Percentiles rank a stretch among this genome's conserved stretches.
Evolutionary conservation across 352 stramenopile species (phyloP).

Genomic region (Halophytophthora polymorphica): DNA sequence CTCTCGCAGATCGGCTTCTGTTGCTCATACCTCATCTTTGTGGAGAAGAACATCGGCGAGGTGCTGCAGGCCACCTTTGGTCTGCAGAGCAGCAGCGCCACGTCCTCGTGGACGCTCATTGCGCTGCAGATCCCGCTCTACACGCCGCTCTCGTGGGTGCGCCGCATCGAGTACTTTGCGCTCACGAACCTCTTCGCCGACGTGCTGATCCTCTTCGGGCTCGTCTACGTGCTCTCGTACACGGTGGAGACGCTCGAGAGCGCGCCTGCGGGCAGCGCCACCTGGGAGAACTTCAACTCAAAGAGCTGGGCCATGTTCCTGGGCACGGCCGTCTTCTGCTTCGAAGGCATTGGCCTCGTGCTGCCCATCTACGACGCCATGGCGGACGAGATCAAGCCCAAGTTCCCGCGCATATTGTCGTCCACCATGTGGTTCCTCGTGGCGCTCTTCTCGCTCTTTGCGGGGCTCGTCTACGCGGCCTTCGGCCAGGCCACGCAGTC

Average conservation of each 20-base stretch:
- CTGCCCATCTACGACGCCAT: slow-evolving; percentile 69
- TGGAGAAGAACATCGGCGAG: slow-evolving; percentile 65
- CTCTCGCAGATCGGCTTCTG: slow-evolving; percentile 71
- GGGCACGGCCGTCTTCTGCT: slow-evolving; percentile 65
- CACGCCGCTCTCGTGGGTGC: slow-evolving; percentile 65
- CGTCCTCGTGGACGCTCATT: slow-evolving; percentile 53
- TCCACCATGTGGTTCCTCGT: slow-evolving; percentile 52
- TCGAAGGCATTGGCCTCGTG: slow-evolving; percentile 72
- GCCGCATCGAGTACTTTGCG: slow-evolving; percentile 73
- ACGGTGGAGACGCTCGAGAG: slow-evolving; percentile 42
- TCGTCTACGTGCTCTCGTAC: slow-evolving; percentile 60
- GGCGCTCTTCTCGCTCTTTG: slow-evolving; percentile 51
- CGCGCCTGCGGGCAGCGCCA: slow-evolving; percentile 20
- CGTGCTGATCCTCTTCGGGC: slow-evolving; percentile 52
- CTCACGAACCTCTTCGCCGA: slow-evolving; percentile 66
- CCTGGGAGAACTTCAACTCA: slow-evolving; percentile 66
- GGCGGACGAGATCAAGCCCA: slow-evolving; percentile 49
- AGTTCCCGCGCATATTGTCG: slow-evolving; percentile 54
- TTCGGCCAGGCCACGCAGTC: slow-evolving; percentile 53
- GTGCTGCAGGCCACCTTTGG: slow-evolving; percentile 53
- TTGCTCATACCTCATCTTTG: slow-evolving; percentile 76
- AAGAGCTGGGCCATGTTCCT: slow-evolving; percentile 60
- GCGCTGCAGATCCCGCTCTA: slow-evolving; percentile 65
- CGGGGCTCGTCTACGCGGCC: slow-evolving; percentile 49
- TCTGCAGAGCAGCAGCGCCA: slow-evolving; percentile 36